Evolutionary conservation across 2,329 filamentous ascomycete genomes (phyloP).

Genomic region (Fusarium euwallaceae): DNA sequence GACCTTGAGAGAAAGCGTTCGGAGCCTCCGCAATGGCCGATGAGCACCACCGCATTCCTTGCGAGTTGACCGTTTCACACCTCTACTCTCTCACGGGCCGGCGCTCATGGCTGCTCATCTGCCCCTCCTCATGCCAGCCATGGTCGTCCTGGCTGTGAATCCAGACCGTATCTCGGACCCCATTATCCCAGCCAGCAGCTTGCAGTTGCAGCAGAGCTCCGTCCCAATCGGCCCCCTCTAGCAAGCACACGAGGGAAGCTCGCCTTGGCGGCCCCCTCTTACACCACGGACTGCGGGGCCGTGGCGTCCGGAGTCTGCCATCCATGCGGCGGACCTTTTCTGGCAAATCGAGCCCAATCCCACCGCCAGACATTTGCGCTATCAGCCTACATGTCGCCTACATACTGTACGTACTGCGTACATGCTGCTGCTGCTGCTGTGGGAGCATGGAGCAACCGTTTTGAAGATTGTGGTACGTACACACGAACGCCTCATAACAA

Average conservation of each 20-base stretch:
- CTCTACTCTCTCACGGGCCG: neutral
- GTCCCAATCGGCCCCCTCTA: constrained; percentile 7
- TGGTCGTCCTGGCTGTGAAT: neutral
- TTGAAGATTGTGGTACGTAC: neutral
- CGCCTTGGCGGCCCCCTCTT: constrained; percentile 30
- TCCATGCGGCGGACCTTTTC: constrained; percentile 13
- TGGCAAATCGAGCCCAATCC: constrained; percentile 11
- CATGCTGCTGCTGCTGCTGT: neutral
- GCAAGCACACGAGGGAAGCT: constrained; percentile 24
- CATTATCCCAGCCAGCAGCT: constrained; percentile 29
- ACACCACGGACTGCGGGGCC: constrained; percentile 38
- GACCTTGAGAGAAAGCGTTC: neutral
- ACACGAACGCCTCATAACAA: constrained; percentile 4
- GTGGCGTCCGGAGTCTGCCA: constrained; percentile 20
- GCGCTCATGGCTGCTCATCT: constrained; percentile 3
- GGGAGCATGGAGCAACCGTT: constrained; percentile 7
- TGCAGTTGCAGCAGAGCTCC: constrained; percentile 7
- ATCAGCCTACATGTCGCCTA: constrained; percentile 1
- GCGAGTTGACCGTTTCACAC: constrained; percentile 10
- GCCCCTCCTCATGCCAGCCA: constrained; percentile 16
- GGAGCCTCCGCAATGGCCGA: constrained; percentile 8
- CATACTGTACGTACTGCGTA: constrained; percentile 3
- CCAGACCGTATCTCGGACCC: constrained; percentile 28
- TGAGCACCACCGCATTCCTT: constrained; percentile 23
- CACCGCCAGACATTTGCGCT: neutral